A percentile compares a stretch with the other conserved stretches of the same genome.
These are phyloP conservation scores for Penicillium cinerascens DNA, from an alignment of 495 filamentous ascomycete genomes.

Conservation along the genomic window DNA sequence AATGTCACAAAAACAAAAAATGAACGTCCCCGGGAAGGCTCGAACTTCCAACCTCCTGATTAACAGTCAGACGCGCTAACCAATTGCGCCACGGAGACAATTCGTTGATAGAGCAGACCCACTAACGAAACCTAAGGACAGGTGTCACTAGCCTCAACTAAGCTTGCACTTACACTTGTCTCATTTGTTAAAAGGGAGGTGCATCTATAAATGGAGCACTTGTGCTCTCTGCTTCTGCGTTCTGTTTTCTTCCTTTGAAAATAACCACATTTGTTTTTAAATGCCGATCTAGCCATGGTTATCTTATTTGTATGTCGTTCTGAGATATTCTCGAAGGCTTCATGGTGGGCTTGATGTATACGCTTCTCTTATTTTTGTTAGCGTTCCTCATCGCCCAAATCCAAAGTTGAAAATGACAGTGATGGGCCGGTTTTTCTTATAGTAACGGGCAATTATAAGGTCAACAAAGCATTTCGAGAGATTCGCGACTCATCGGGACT, in stretches of 20 bases:
- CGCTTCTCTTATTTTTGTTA: neutral
- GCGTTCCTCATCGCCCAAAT: neutral
- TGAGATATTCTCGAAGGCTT: no score
- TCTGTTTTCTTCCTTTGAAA: no score
- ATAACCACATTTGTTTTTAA: no score
- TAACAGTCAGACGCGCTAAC: conserved; percentile 45
- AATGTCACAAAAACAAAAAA: conserved; percentile 6
- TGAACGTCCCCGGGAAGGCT: conserved; percentile 23
- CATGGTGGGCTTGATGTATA: neutral
- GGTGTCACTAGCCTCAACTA: neutral
- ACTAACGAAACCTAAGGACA: neutral
- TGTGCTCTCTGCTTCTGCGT: no score
- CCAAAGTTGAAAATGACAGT: neutral
- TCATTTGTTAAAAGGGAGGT: no score
- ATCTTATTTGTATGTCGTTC: no score
- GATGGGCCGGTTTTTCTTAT: no score
- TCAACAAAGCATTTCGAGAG: no score
- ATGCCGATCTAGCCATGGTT: no score
- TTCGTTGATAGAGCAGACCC: neutral
- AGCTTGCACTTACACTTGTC: neutral
- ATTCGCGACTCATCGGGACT: no score
- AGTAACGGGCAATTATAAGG: no score
- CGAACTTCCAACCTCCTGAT: conserved; percentile 25
- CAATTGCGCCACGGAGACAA: conserved; percentile 41
- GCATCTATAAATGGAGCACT: no score